Conservation (phyloP, 1,284 basidiomycete genomes). For the Pyrrhoderma noxium region DNA sequence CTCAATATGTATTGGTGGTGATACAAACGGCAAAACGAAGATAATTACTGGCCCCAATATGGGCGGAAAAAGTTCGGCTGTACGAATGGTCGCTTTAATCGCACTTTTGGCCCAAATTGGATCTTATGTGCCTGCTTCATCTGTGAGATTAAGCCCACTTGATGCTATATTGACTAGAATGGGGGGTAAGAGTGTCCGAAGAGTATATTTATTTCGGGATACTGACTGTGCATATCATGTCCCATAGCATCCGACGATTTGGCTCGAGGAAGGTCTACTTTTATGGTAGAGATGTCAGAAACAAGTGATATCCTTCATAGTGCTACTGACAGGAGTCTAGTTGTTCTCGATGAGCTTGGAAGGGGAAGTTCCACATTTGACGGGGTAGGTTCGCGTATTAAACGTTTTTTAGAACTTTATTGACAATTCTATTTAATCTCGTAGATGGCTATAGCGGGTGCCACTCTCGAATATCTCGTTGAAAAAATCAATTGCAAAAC, state of each 20-base stretch:
- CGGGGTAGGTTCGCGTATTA: constrained; percentile 45
- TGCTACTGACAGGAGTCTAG: constrained; percentile 66
- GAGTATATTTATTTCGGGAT: not conserved
- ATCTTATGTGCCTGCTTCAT: constrained; percentile 69
- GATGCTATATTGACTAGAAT: constrained; percentile 85
- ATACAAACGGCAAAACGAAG: constrained; percentile 46
- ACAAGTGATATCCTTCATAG: constrained; percentile 83
- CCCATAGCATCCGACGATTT: constrained; percentile 84
- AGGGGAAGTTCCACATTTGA: constrained; percentile 82
- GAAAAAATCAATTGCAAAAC: constrained; percentile 64
- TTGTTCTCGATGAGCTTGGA: constrained; percentile 84
- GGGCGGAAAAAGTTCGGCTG: constrained; percentile 76
- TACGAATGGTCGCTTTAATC: constrained; percentile 70
- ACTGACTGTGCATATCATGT: too few relatives aligned
- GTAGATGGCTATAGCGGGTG: constrained; percentile 79
- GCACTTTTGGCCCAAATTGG: constrained; percentile 52
- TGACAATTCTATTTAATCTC: constrained; percentile 8
- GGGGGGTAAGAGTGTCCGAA: constrained; percentile 48
- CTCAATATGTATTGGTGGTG: constrained; percentile 48
- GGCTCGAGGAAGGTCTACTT: constrained; percentile 79
- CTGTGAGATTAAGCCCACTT: constrained; percentile 66
- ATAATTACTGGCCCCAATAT: constrained; percentile 83
- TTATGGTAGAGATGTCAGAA: constrained; percentile 95
- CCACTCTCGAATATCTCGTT: constrained; percentile 71
- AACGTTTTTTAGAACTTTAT: not conserved